Conservation (phyloP, 108 stramenopile genomes). For the Epithemia pelagica region DNA sequence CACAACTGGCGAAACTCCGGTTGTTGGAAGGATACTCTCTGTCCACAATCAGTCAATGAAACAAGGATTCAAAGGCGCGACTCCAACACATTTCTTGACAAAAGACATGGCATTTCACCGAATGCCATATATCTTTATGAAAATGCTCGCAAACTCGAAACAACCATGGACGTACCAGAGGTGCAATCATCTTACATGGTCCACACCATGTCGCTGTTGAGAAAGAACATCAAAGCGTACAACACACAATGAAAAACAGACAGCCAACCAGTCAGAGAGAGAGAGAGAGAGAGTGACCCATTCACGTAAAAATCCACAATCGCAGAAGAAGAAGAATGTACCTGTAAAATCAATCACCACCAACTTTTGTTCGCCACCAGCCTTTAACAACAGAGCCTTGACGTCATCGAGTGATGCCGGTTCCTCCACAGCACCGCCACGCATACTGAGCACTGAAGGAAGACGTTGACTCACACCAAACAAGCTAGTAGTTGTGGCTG, state of each 20-base stretch:
- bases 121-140: too few species aligned
- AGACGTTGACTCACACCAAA: slow-evolving; percentile 9
- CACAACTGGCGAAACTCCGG: too few species aligned
- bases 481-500: slow-evolving; percentile 2
- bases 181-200: slow-evolving; percentile 84
- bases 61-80: too few species aligned
- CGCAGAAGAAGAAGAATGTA: slow-evolving; percentile 18
- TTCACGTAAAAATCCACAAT: slow-evolving; percentile 9
- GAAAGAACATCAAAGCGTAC: neutral
- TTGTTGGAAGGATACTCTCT: too few species aligned
- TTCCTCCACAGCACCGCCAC: slow-evolving; percentile 68
- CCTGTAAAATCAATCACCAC: slow-evolving; percentile 87
- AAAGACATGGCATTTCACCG: too few species aligned
- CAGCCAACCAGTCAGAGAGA: neutral
- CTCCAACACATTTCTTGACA: too few species aligned
- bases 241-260: neutral
- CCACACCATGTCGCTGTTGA: slow-evolving; percentile 49
- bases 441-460: slow-evolving; percentile 19
- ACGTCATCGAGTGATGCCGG: slow-evolving; percentile 52
- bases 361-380: slow-evolving; percentile 48
- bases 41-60: too few species aligned
- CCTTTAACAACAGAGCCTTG: slow-evolving; percentile 53
- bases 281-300: neutral
- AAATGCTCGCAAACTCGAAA: neutral
- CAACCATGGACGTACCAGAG: slow-evolving; percentile 28